These are phyloP conservation scores for Isatis lusitanica DNA, from an alignment of 441 rosid species.

Conservation along the genomic window DNA sequence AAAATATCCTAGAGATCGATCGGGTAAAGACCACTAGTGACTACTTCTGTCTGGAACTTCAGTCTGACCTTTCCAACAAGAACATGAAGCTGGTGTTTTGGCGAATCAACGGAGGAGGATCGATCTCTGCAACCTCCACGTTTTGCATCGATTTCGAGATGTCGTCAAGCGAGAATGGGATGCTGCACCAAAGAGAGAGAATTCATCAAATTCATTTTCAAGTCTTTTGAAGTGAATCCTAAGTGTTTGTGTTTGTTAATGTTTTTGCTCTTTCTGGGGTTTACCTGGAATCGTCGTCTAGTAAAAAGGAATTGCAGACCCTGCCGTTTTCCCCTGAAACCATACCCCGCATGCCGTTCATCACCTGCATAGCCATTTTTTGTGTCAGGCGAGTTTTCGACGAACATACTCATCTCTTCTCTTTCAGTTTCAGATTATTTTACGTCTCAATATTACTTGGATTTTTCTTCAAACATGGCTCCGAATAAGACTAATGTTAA, in stretches of 20 bases:
- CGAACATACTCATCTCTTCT: not conserved
- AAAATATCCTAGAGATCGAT: conserved; percentile 29
- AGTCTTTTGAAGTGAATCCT: not conserved
- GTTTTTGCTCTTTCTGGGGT: not conserved
- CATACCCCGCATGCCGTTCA: conserved; percentile 49
- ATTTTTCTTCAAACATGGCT: conserved; percentile 1
- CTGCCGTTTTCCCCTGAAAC: conserved; percentile 47
- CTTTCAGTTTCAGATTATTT: not conserved
- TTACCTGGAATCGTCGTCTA: conserved; percentile 74
- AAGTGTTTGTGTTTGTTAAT: not conserved
- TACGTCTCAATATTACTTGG: not conserved
- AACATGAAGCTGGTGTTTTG: conserved; percentile 58
- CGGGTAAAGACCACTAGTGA: not conserved
- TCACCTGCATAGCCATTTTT: conserved; percentile 45
- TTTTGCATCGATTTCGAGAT: conserved; percentile 54
- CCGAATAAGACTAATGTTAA: not conserved
- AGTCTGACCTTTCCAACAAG: conserved; percentile 54
- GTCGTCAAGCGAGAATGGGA: conserved; percentile 67
- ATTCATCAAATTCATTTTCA: not conserved
- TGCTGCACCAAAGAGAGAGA: conserved; percentile 43
- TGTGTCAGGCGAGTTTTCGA: not conserved
- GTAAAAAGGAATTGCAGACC: conserved; percentile 55
- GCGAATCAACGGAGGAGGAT: conserved; percentile 61
- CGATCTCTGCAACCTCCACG: conserved; percentile 56
- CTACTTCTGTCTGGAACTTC: conserved; percentile 22